A percentile compares a stretch with the other conserved stretches of the same genome.
phyloP scores from a whole-genome alignment of 1,139 yeast species.

The Meyerozyma smithsonii region DNA sequence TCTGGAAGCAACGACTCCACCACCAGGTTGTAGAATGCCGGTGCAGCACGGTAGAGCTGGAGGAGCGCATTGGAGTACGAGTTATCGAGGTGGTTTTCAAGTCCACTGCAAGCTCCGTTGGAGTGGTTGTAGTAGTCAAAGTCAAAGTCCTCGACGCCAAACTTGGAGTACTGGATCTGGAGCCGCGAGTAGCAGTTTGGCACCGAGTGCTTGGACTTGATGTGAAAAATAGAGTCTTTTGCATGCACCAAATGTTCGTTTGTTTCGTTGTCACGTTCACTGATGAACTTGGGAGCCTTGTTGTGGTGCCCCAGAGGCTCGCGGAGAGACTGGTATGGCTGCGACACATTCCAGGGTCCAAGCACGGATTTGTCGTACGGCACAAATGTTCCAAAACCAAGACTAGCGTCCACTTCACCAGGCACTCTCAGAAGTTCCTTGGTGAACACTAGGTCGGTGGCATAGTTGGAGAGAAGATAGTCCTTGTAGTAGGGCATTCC shows the following conservation, averaged over 20 bases:
- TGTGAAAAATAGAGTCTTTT: conserved; percentile 11
- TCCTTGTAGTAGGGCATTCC: conserved; percentile 90
- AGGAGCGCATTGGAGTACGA: conserved; percentile 76
- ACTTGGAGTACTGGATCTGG: conserved; percentile 78
- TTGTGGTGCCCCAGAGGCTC: conserved; percentile 15
- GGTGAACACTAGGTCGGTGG: conserved; percentile 52
- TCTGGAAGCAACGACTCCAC: conserved; percentile 54
- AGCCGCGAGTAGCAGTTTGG: conserved; percentile 76
- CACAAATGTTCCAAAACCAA: conserved; percentile 12
- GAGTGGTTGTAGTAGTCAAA: conserved; percentile 80
- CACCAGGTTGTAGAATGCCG: conserved; percentile 64
- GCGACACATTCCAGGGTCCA: conserved; percentile 40
- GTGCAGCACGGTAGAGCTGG: conserved; percentile 77
- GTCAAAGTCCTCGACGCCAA: conserved; percentile 94
- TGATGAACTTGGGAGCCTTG: conserved; percentile 59
- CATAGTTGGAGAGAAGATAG: conserved; percentile 76
- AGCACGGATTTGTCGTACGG: conserved; percentile 52
- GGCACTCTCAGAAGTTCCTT: conserved; percentile 53
- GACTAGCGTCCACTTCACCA: conserved; percentile 28
- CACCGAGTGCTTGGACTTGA: neutral
- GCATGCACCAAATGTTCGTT: conserved; percentile 8
- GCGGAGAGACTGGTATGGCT: conserved; percentile 42
- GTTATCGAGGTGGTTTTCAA: conserved; percentile 82
- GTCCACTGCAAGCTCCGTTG: conserved; percentile 56
- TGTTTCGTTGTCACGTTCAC: conserved; percentile 47